These are phyloP conservation scores for Monosporozyma siamensis DNA, from an alignment of 805 yeast species.

Conservation along the genomic window DNA sequence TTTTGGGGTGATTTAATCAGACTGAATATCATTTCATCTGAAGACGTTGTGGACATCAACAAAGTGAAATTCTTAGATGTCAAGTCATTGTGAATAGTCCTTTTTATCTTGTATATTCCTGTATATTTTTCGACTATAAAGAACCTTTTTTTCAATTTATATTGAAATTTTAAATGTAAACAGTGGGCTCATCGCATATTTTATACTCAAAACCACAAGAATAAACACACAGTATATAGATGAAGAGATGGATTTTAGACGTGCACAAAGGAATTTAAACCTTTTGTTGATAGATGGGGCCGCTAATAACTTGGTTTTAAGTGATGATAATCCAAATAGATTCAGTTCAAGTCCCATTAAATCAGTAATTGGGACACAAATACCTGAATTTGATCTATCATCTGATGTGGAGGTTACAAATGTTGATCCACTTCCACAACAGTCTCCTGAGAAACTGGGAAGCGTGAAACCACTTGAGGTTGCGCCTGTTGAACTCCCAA, in stretches of 20 bases:
- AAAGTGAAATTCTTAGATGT: constrained; percentile 4
- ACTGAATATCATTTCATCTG: constrained; percentile 41
- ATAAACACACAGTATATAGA: no score
- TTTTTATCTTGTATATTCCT: no score
- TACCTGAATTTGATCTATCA: constrained; percentile 3
- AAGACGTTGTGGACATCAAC: constrained; percentile 8
- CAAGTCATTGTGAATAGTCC: neutral
- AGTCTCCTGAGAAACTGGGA: no score
- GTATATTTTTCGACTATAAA: no score
- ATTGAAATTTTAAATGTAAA: no score
- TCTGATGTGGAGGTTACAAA: constrained; percentile 1
- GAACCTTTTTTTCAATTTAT: no score
- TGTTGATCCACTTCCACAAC: no score
- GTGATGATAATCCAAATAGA: neutral
- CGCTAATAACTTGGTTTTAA: neutral
- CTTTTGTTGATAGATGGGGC: constrained; percentile 10
- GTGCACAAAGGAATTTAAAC: constrained; percentile 22
- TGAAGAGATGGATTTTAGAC: constrained; percentile 17
- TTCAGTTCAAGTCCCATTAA: neutral
- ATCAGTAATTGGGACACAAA: constrained; percentile 2
- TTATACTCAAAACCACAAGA: no score
- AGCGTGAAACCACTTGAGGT: no score
- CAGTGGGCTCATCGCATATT: no score
- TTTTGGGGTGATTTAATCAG: constrained; percentile 63
- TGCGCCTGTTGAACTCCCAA: neutral